Base-by-base conservation (phyloP, 2,329 filamentous ascomycete genomes). In the Lasiodiplodia sp. region DNA sequence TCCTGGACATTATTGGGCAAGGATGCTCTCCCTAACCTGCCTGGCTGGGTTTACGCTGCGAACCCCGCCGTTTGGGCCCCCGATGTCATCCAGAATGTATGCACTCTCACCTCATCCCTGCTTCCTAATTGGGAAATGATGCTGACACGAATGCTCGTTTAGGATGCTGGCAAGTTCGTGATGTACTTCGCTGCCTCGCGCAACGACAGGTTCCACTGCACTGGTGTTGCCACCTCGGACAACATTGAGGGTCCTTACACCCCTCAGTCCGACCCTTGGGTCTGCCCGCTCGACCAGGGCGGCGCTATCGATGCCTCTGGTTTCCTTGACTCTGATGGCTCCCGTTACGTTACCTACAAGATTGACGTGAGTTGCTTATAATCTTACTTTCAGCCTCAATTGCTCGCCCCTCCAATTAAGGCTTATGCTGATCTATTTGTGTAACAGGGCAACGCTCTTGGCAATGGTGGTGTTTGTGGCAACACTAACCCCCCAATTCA, bases 271-370 rank as follows among this genome's bases (percentile, higher is more conserved):
- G 72, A 77, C 8, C 84, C 87, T 0, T 80, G 89, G 44, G 83
- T 83, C n/a, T 91, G 89, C 71, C 67, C 58, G 23, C 60, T 69
- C 21, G 68, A 69, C 44, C 52, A 58, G 37, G 89, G 89, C n/a
- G 89, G 89, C 34, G 85, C 88, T 21, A 91, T 91, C 71, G 89
- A 92, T 73, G 81, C 89, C 0, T 81, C 86, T 0, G 87, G 86
- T 4, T 91, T 90, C 76, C 73, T 79, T 11, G 89, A 91, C 73
- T 75, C 77, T 11, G 82, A 85, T 34, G 86, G 86, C 28, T 82
- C 77, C 37, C 83, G 84, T 6, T 91, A 89, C 73, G 82, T 91
- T 4, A 79, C 86, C 10, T 92, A 89, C 80, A 92, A 91, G 76
- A 81, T 91, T 25, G 89, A 92, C 76, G 66, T 68, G 28, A 62